phyloP scores from a whole-genome alignment of 2,329 filamentous ascomycete species.

The Onygena corvina region DNA sequence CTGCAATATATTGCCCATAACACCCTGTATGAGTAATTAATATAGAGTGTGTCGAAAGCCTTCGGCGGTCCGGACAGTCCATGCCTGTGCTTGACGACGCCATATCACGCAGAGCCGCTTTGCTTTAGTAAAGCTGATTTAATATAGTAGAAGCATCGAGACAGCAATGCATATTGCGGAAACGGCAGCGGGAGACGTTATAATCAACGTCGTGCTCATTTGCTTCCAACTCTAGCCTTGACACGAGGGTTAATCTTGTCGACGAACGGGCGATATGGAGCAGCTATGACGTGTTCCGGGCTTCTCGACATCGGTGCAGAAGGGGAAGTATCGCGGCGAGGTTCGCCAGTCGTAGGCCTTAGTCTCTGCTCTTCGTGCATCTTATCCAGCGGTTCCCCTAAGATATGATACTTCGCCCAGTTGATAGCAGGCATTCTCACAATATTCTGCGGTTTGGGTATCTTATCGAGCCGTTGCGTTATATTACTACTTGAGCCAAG shows the following conservation, averaged over 20 bases:
- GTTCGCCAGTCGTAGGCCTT: constrained; percentile 42
- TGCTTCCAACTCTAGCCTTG: constrained; percentile 24
- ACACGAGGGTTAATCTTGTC: constrained; percentile 37
- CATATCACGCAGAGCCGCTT: no score
- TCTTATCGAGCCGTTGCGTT: constrained; percentile 42
- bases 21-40: no score
- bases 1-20: no score
- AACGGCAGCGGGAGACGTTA: not conserved
- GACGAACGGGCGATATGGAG: constrained; percentile 48
- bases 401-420: constrained; percentile 88
- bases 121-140: no score
- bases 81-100: no score
- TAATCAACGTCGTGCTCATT: constrained; percentile 23
- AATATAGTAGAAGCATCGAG: no score
- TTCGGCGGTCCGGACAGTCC: no score
- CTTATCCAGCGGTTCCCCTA: constrained; percentile 71
- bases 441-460: constrained; percentile 69
- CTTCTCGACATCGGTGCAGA: constrained; percentile 22
- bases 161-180: no score
- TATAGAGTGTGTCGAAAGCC: no score
- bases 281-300: constrained; percentile 43
- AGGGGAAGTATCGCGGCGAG: constrained; percentile 25
- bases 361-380: constrained; percentile 68
- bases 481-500: not conserved
- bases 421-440: constrained; percentile 82